Conservation (phyloP, 2,329 filamentous ascomycete species). For the Aspergillus luchuensis region DNA sequence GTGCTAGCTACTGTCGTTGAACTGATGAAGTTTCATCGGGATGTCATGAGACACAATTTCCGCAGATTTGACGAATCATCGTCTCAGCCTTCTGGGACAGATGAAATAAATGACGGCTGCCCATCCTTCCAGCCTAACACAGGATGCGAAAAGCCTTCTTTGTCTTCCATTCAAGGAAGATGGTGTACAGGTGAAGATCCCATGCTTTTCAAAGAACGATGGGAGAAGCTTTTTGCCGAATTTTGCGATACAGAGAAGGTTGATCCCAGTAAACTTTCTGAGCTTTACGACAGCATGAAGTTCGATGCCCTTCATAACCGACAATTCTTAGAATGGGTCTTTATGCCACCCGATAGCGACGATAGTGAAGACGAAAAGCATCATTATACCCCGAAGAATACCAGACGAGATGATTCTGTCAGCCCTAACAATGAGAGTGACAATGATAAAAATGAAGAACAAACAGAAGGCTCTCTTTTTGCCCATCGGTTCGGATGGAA, state of each 20-base stretch:
- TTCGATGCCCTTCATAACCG: slow-evolving; percentile 97
- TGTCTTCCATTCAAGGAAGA: slow-evolving; percentile 76
- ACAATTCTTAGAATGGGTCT: slow-evolving; percentile 95
- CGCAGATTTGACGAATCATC: slow-evolving; percentile 67
- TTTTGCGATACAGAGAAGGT: slow-evolving; percentile 98
- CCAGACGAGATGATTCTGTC: slow-evolving; percentile 22
- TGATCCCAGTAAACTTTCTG: slow-evolving; percentile 96
- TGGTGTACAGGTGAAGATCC: slow-evolving; percentile 98
- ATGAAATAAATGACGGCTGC: neutral
- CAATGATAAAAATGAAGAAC: slow-evolving; percentile 33
- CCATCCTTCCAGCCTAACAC: slow-evolving; percentile 20
- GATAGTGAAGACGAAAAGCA: slow-evolving; percentile 65
- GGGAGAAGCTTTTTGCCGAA: slow-evolving; percentile 97
- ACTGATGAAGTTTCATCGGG: slow-evolving; percentile 95
- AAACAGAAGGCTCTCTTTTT: slow-evolving; percentile 36
- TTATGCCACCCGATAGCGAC: slow-evolving; percentile 80
- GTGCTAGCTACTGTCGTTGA: slow-evolving; percentile 91
- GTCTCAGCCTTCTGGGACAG: neutral
- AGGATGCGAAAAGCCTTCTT: slow-evolving; percentile 50
- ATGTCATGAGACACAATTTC: slow-evolving; percentile 94
- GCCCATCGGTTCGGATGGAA: slow-evolving; percentile 52
- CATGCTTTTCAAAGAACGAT: slow-evolving; percentile 90
- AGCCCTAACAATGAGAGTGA: slow-evolving; percentile 19
- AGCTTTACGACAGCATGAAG: slow-evolving; percentile 99
- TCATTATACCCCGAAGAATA: slow-evolving; percentile 30